These are phyloP conservation scores for Phaeolepiota aurea DNA, from an alignment of 768 basidiomycete genomes.

Conservation along the genomic window DNA sequence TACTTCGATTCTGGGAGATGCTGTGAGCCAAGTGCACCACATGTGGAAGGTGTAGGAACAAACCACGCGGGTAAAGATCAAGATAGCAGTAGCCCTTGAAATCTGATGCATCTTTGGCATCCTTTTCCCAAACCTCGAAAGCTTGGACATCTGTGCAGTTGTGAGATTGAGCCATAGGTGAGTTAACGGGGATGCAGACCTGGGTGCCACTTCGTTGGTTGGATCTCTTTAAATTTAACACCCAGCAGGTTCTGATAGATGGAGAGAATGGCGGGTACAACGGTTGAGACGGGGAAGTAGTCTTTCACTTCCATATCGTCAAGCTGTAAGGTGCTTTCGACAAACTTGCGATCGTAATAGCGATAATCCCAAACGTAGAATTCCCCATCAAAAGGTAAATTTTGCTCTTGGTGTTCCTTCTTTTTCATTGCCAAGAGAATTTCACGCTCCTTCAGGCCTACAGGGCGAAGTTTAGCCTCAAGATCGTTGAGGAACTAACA, in stretches of 20 bases:
- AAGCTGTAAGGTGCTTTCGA: constrained; percentile 58
- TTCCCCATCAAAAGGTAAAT: constrained; percentile 57
- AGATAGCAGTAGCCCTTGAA: constrained; percentile 86
- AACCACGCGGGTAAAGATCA: constrained; percentile 80
- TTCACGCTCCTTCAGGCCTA: constrained; percentile 60
- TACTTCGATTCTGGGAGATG: constrained; percentile 58
- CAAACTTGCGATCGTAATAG: constrained; percentile 58
- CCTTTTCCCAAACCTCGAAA: constrained; percentile 80
- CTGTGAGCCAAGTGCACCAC: neutral
- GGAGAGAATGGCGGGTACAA: constrained; percentile 73
- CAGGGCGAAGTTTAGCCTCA: constrained; percentile 61
- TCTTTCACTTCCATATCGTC: constrained; percentile 80
- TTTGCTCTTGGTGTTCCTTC: constrained; percentile 56
- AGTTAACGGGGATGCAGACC: constrained; percentile 33
- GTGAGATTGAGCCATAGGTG: neutral
- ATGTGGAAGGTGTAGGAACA: constrained; percentile 7
- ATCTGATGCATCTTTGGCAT: constrained; percentile 57
- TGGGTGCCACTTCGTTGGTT: constrained; percentile 70
- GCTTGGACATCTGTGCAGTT: constrained; percentile 60
- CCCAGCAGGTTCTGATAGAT: constrained; percentile 81
- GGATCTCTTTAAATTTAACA: constrained; percentile 61
- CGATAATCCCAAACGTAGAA: constrained; percentile 86
- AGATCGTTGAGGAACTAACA: constrained; percentile 72
- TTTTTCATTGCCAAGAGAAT: constrained; percentile 67
- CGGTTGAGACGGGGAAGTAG: constrained; percentile 81